phyloP scores from a whole-genome alignment of 2,329 filamentous ascomycete genomes.

The Epichloe scottii region DNA sequence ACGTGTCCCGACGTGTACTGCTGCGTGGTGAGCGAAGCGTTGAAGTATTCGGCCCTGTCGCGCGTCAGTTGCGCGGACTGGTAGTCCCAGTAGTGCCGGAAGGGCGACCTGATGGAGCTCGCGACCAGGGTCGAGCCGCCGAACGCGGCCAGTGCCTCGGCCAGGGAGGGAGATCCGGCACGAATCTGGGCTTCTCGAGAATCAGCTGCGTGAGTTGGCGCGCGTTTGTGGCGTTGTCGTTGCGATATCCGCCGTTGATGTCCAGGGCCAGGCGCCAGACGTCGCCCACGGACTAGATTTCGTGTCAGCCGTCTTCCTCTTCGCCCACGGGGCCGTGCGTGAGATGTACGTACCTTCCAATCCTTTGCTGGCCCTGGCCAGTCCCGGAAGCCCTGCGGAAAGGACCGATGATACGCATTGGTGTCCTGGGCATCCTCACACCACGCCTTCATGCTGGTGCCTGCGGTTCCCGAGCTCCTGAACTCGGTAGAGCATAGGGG shows the following conservation, averaged over 20 bases:
- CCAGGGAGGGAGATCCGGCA: conserved; percentile 50
- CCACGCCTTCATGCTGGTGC: conserved; percentile 44
- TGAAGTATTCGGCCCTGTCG: conserved; percentile 43
- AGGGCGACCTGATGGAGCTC: conserved; percentile 45
- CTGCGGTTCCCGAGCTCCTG: conserved; percentile 40
- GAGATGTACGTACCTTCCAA: conserved; percentile 29
- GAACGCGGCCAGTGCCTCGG: conserved; percentile 61
- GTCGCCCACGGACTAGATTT: conserved; percentile 30
- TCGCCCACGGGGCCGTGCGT: too few species aligned
- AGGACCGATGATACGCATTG: conserved; percentile 40
- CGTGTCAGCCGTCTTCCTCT: not conserved
- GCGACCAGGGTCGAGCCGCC: conserved; percentile 54
- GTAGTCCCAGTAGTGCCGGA: conserved; percentile 40
- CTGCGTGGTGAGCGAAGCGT: conserved; percentile 48
- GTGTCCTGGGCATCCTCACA: conserved; percentile 46
- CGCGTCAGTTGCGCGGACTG: conserved; percentile 22
- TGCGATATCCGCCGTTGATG: conserved; percentile 40
- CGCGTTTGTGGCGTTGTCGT: conserved; percentile 45
- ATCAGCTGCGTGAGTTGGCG: conserved; percentile 43
- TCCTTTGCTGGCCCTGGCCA: conserved; percentile 27
- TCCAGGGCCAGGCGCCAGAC: conserved; percentile 44
- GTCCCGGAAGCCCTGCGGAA: conserved; percentile 15
- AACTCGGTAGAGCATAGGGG: conserved; percentile 55
- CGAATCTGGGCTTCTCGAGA: conserved; percentile 28
- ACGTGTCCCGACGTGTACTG: conserved; percentile 58